Evolutionary conservation across 2,329 filamentous ascomycete species (phyloP), one percentile per base, ranked within the genome.

Genomic region (Neoarthrinium moseri): DNA sequence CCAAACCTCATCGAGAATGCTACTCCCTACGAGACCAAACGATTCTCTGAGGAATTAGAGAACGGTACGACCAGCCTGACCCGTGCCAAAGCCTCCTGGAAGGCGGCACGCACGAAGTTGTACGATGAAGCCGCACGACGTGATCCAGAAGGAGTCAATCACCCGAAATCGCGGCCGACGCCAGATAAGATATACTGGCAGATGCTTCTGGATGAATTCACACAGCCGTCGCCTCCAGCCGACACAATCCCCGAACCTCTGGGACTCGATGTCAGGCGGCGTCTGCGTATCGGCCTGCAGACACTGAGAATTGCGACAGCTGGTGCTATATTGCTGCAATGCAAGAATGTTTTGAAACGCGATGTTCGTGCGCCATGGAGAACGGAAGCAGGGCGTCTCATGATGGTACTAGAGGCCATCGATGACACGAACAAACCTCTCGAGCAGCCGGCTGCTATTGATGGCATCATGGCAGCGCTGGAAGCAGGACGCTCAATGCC

Each of bases 311-410:
- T 92, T 55, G 80, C 88, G 18, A 87, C 86, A 1, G 80, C 86
- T 4, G 87, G 86, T 1, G 85, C 87, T 0, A 85, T 92, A 38
- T 71, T 91, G 22, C 70, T 92, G 12, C 89, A 90, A 42, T 86
- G 85, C 64, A 94, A 94, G 71, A 92, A 91, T 55, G 73, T 92
- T 6, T 77, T 94, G 24, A 91, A 91, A 67, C 82, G 89, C 13
- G 88, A 92, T 58, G 86, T 90, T 4, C 82, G 89, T 35, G 79
- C 80, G 11, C 82, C 86, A 17, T 94, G 89, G 89, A 89, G 85
- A 64, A 80, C 74, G 20, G 86, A 91, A 65, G 86, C 87, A 0
- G 71, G 74, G 3, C 81, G 87, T n/a, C 80, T 91, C 52, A 81
- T 86, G 71, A 69, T 79, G 1, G 79, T 89, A 1, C 76, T 91